Evolutionary conservation across 2,329 filamentous ascomycete species (phyloP).

Genomic region (Trichoderma simmonsii): DNA sequence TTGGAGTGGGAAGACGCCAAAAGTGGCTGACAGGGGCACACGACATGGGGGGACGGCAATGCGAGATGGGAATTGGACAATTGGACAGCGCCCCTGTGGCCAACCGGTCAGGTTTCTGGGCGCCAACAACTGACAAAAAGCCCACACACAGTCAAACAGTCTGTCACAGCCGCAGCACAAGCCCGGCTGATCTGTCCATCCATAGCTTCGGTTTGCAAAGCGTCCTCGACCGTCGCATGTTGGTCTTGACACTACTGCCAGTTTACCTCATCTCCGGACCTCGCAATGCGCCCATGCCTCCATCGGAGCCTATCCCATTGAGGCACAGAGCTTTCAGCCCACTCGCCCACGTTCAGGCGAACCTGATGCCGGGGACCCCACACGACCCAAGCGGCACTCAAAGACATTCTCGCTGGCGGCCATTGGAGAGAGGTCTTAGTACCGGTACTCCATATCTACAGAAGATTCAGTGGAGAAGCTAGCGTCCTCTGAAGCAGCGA

Average conservation of each 20-base stretch:
- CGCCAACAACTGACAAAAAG: slow-evolving; percentile 9
- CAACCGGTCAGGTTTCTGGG: slow-evolving; percentile 3
- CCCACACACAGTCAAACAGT: neutral
- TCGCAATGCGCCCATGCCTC: neutral
- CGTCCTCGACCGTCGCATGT: neutral
- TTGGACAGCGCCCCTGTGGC: neutral
- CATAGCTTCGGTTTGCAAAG: neutral
- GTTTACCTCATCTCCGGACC: neutral
- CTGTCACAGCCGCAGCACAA: neutral
- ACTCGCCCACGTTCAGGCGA: neutral
- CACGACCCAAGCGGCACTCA: neutral
- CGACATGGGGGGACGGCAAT: slow-evolving; percentile 2
- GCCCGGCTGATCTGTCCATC: neutral
- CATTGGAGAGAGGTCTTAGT: slow-evolving; percentile 7
- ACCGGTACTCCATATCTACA: neutral
- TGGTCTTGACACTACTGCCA: neutral
- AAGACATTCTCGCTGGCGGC: slow-evolving; percentile 11
- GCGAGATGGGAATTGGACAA: slow-evolving; percentile 15
- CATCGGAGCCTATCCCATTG: neutral
- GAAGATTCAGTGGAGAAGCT: neutral
- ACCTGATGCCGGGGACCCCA: slow-evolving; percentile 17
- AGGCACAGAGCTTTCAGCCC: neutral
- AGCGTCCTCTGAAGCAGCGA: neutral
- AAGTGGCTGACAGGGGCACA: slow-evolving; percentile 8
- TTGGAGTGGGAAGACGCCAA: slow-evolving; percentile 5